A percentile compares a stretch with the other conserved stretches of the same genome.
These are phyloP conservation scores for Paspalum notatum DNA, from an alignment of 176 grass and related monocot genomes.

Conservation along the genomic window DNA sequence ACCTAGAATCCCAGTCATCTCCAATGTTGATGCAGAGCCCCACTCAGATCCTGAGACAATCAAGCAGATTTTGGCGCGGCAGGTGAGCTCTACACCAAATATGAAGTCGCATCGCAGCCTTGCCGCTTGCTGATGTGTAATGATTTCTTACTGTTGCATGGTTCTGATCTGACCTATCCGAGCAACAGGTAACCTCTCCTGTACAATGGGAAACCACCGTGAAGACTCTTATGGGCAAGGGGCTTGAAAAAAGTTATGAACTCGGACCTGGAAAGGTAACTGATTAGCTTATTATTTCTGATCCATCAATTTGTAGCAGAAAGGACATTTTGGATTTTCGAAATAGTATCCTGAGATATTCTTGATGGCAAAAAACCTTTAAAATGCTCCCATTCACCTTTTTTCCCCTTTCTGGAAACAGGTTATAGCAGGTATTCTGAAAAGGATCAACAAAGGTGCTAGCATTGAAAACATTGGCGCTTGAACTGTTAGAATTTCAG, in stretches of 20 bases:
- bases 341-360: background rate
- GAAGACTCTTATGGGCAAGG: constrained; percentile 83
- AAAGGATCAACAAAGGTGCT: constrained; percentile 83
- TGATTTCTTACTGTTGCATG: constrained; percentile 14
- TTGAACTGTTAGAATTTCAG: constrained; percentile 36
- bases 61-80: constrained; percentile 77
- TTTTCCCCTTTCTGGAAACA: constrained; percentile 25
- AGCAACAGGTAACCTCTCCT: constrained; percentile 78
- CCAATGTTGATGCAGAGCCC: constrained; percentile 80
- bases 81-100: constrained; percentile 46
- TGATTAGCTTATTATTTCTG: constrained; percentile 10
- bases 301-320: too few species aligned
- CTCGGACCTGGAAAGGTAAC: constrained; percentile 97
- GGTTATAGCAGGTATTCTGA: constrained; percentile 97
- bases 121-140: background rate
- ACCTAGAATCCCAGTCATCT: constrained; percentile 93
- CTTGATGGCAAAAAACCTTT: background rate
- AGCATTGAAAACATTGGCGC: constrained; percentile 80
- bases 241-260: constrained; percentile 94
- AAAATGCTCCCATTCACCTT: background rate
- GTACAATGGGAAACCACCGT: constrained; percentile 91
- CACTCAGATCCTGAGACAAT: constrained; percentile 86
- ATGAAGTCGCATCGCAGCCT: background rate
- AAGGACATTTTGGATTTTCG: background rate
- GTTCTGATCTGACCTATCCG: constrained; percentile 18